phyloP scores from a whole-genome alignment of 805 yeast species.

The Saccharomycopsis schoenii region DNA sequence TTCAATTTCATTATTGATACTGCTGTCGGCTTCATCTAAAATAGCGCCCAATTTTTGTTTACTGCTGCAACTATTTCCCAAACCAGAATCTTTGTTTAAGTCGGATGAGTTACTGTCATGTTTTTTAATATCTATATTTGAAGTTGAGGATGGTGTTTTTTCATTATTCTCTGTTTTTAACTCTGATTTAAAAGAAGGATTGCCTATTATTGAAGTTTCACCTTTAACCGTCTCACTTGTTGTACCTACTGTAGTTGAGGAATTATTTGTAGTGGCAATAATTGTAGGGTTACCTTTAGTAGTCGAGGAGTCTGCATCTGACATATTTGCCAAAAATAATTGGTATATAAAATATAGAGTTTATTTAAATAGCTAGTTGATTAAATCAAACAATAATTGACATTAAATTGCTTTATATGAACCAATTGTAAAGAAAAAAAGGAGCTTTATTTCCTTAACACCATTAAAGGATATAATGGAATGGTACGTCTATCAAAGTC shows the following conservation, averaged over 20 bases:
- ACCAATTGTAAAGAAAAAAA: too few species aligned
- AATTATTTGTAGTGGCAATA: background rate
- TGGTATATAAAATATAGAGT: background rate
- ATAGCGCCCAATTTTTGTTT: background rate
- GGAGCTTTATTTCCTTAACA: background rate
- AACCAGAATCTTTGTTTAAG: background rate
- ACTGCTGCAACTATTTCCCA: background rate
- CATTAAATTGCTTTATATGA: too few species aligned
- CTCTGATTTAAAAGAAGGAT: background rate
- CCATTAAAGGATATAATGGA: background rate
- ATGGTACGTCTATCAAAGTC: background rate
- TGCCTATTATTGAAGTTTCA: background rate
- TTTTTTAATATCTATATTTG: background rate
- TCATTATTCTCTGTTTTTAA: background rate
- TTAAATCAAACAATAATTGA: too few species aligned
- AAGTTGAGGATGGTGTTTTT: background rate
- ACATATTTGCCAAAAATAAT: background rate
- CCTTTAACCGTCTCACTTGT: background rate
- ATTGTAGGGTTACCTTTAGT: background rate
- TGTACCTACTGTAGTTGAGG: background rate
- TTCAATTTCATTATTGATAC: background rate
- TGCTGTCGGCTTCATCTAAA: background rate
- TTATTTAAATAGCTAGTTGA: too few species aligned
- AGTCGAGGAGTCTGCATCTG: background rate
- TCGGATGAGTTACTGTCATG: background rate